These are phyloP conservation scores for Rhodotorula sphaerocarpa DNA, from an alignment of 768 basidiomycete species.

Conservation along the genomic window DNA sequence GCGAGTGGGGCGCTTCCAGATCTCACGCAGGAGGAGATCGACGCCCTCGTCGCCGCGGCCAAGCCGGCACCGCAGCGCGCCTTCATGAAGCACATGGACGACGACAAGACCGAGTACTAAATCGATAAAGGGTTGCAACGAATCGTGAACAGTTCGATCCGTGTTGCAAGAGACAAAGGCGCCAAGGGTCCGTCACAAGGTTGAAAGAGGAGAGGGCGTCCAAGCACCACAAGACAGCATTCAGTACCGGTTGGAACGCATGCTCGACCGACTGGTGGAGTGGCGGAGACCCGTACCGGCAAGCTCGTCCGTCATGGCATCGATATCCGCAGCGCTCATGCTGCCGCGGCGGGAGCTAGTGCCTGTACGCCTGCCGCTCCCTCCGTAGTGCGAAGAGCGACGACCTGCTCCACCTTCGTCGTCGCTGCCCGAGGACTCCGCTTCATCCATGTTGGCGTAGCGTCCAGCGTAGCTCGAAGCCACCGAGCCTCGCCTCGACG, in stretches of 20 bases:
- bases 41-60: constrained; percentile 4
- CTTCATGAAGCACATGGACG: constrained; percentile 35
- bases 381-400: background rate
- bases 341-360: background rate
- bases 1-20: constrained; percentile 10
- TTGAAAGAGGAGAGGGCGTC: background rate
- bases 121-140: background rate
- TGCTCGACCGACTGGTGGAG: constrained; percentile 1
- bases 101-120: constrained; percentile 19
- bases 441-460: too few relatives aligned
- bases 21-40: constrained; percentile 24
- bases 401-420: background rate
- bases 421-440: background rate
- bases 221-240: background rate
- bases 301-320: background rate
- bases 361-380: background rate
- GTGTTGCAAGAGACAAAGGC: too few relatives aligned
- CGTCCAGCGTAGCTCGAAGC: background rate
- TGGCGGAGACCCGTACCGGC: background rate
- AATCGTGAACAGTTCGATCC: too few relatives aligned
- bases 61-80: constrained; percentile 10
- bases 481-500: too few relatives aligned
- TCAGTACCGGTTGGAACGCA: background rate
- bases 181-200: background rate
- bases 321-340: background rate